These are phyloP conservation scores for Pseudocercospora fijiensis DNA, from an alignment of 2,329 filamentous ascomycete genomes.

Conservation along the genomic window DNA sequence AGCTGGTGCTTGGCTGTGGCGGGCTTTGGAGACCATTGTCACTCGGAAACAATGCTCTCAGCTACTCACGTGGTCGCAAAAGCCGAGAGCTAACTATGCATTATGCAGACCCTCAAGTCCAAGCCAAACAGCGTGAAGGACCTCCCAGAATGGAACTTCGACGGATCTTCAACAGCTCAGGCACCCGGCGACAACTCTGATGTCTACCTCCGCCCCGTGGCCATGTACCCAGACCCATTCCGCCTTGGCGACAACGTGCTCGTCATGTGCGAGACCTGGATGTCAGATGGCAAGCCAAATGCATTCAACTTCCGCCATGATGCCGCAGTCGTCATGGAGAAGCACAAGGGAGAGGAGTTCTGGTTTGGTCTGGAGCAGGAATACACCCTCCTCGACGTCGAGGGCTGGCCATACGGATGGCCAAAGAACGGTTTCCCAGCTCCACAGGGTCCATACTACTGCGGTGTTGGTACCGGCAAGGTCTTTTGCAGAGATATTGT, in stretches of 20 bases:
- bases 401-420: slow-evolving; percentile 91
- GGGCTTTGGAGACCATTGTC: neutral
- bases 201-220: slow-evolving; percentile 89
- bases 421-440: slow-evolving; percentile 83
- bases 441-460: slow-evolving; percentile 94
- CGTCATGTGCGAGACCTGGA: slow-evolving; percentile 93
- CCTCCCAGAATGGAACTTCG: slow-evolving; percentile 77
- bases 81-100: slow-evolving; percentile 16
- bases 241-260: slow-evolving; percentile 86
- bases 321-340: slow-evolving; percentile 83
- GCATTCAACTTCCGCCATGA: slow-evolving; percentile 98
- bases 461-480: slow-evolving; percentile 94
- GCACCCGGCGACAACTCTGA: slow-evolving; percentile 94
- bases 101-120: slow-evolving; percentile 61
- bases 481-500: slow-evolving; percentile 98
- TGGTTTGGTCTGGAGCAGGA: slow-evolving; percentile 99
- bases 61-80: neutral
- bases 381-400: slow-evolving; percentile 86
- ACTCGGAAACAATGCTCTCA: neutral
- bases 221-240: slow-evolving; percentile 90
- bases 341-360: slow-evolving; percentile 76
- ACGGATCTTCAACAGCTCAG: slow-evolving; percentile 88
- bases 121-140: slow-evolving; percentile 60
- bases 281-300: slow-evolving; percentile 90
- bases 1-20: slow-evolving; percentile 5